Evolutionary conservation across 129 eudicot genomes (phyloP).

Genomic region (Ambrosia trifida): DNA sequence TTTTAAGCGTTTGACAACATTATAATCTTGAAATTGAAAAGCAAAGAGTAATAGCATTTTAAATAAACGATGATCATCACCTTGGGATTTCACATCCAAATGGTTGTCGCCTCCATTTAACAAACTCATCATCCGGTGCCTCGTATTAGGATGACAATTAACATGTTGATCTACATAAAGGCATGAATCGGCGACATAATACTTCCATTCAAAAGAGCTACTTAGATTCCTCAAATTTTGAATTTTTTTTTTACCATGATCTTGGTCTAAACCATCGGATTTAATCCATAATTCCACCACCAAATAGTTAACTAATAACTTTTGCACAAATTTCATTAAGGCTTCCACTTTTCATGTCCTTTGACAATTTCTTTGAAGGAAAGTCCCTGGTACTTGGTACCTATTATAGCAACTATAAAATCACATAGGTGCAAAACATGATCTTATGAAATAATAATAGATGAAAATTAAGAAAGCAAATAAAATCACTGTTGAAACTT

Average conservation of each 20-base stretch:
- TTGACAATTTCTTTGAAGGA: not conserved
- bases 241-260: conserved; percentile 3
- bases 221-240: conserved; percentile 23
- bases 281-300: conserved; percentile 1
- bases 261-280: conserved; percentile 27
- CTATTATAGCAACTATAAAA: too few relatives aligned
- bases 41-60: not conserved
- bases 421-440: too few relatives aligned
- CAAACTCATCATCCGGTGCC: conserved; percentile 62
- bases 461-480: too few relatives aligned
- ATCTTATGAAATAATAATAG: too few relatives aligned
- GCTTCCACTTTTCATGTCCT: conserved; percentile 25
- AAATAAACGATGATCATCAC: conserved; percentile 38
- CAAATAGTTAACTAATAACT: conserved; percentile 24
- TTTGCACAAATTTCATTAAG: conserved; percentile 23
- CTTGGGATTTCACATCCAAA: conserved; percentile 81
- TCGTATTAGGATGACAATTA: conserved; percentile 68
- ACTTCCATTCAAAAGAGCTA: conserved; percentile 26
- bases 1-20: not conserved
- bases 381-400: too few relatives aligned
- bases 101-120: conserved; percentile 97
- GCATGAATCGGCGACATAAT: conserved; percentile 82
- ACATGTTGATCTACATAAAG: conserved; percentile 69
- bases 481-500: too few relatives aligned
- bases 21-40: conserved; percentile 16